Percentiles rank a stretch among this genome's conserved stretches.
phyloP scores from a whole-genome alignment of 768 basidiomycete species.

The Tubosaeta sp. region DNA sequence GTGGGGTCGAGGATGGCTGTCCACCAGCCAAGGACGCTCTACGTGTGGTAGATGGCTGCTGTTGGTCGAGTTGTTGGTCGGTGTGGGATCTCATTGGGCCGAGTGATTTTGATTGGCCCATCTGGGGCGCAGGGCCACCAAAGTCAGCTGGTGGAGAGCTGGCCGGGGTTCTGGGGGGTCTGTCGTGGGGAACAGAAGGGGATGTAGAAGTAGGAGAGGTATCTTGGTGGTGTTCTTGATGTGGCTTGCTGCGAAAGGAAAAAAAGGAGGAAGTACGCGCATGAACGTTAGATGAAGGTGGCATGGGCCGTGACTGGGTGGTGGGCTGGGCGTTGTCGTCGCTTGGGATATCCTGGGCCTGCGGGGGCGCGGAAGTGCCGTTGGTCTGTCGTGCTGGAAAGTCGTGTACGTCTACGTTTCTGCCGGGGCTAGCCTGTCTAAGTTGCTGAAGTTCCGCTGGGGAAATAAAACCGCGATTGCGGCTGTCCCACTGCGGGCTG shows the following conservation, averaged over 20 bases:
- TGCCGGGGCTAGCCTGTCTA: constrained; percentile 30
- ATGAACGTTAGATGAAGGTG: constrained; percentile 33
- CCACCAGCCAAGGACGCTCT: constrained; percentile 15
- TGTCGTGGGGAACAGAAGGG: constrained; percentile 14
- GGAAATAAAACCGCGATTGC: constrained; percentile 33
- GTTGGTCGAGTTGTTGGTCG: constrained; percentile 23
- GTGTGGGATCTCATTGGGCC: constrained; percentile 23
- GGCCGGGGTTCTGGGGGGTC: constrained; percentile 13
- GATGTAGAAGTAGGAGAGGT: constrained; percentile 14
- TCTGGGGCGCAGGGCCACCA: constrained; percentile 24
- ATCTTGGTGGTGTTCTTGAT: constrained; percentile 15
- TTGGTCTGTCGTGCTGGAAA: constrained; percentile 26
- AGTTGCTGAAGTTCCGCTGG: constrained; percentile 33
- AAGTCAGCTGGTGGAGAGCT: constrained; percentile 15
- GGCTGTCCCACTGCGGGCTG: constrained; percentile 35
- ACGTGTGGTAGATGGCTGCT: constrained; percentile 15
- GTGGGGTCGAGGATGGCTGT: constrained; percentile 33
- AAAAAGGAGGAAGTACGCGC: constrained; percentile 63
- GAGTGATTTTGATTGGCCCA: constrained; percentile 32
- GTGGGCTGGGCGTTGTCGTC: constrained; percentile 16
- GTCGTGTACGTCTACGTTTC: constrained; percentile 31
- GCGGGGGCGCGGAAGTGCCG: constrained; percentile 10
- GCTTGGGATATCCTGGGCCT: constrained; percentile 15
- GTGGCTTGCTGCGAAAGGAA: constrained; percentile 47
- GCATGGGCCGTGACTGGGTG: constrained; percentile 26